Conservation (phyloP, 164 flowering plant genomes). For the Vitis rotundifolia region DNA sequence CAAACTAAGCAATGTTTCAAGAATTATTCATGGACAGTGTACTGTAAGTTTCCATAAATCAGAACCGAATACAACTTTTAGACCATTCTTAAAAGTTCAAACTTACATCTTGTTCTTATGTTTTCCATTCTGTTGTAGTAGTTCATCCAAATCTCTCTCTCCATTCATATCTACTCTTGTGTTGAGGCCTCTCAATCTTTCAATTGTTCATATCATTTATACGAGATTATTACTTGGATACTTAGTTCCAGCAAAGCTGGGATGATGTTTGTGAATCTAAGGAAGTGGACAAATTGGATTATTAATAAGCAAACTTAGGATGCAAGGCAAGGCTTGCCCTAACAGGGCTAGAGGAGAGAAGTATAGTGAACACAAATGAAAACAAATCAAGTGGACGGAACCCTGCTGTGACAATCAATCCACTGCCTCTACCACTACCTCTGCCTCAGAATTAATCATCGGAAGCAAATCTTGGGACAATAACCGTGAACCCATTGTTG, state of each 20-base stretch:
- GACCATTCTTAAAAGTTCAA: not conserved
- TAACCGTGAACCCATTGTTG: constrained; percentile 55
- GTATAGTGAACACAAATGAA: constrained; percentile 45
- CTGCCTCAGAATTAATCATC: constrained; percentile 17
- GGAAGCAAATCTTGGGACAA: constrained; percentile 14
- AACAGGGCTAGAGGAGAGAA: constrained; percentile 78
- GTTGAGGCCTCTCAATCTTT: too few relatives aligned
- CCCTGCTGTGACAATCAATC: constrained; percentile 7
- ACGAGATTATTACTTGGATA: too few relatives aligned
- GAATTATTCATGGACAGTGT: constrained; percentile 90
- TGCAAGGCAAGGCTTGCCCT: constrained; percentile 92
- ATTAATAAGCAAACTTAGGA: constrained; percentile 9
- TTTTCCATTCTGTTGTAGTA: too few relatives aligned
- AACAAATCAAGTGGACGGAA: constrained; percentile 19
- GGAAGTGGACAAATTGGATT: not conserved
- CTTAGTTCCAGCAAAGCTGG: not conserved
- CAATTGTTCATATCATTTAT: too few relatives aligned
- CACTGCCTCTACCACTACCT: constrained; percentile 33
- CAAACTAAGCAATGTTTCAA: constrained; percentile 70
- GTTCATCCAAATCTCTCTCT: too few relatives aligned
- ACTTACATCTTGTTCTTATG: too few relatives aligned
- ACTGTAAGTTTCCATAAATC: constrained; percentile 62
- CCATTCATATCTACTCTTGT: too few relatives aligned
- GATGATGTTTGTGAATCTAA: not conserved
- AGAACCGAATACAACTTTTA: not conserved